Conservation (phyloP, 352 stramenopile species). For the Plasmopara viticola region DNA sequence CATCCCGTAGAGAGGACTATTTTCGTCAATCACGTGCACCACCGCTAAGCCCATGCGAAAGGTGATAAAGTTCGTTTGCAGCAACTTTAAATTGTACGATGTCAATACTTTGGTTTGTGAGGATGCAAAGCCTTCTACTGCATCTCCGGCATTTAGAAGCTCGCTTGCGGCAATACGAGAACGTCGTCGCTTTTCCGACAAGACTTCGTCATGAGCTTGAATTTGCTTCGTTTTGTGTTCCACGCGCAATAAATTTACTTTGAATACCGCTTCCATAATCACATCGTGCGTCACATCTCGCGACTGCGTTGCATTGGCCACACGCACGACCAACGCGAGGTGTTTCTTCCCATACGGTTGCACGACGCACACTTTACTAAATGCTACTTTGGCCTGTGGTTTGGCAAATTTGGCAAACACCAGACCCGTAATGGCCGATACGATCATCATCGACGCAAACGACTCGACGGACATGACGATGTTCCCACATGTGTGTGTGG, state of each 20-base stretch:
- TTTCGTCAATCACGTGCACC: slow-evolving; percentile 71
- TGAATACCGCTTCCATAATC: slow-evolving; percentile 79
- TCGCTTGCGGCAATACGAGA: slow-evolving; percentile 5
- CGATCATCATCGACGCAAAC: slow-evolving; percentile 77
- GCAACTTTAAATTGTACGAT: slow-evolving; percentile 71
- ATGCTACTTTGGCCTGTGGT: slow-evolving; percentile 67
- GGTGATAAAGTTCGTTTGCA: slow-evolving; percentile 83
- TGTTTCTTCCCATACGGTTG: slow-evolving; percentile 72
- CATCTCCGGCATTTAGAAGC: slow-evolving; percentile 10
- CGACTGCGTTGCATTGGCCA: slow-evolving; percentile 75
- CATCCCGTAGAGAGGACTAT: slow-evolving; percentile 59
- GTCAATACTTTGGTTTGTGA: slow-evolving; percentile 41
- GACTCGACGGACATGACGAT: slow-evolving; percentile 67
- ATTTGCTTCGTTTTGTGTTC: slow-evolving; percentile 46
- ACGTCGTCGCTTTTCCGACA: slow-evolving; percentile 8
- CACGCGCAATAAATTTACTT: slow-evolving; percentile 71
- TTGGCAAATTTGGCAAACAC: slow-evolving; percentile 83
- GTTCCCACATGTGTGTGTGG: slow-evolving; percentile 57
- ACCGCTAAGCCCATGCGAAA: slow-evolving; percentile 79
- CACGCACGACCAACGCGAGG: slow-evolving; percentile 66
- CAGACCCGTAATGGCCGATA: slow-evolving; percentile 72
- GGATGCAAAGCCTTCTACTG: slow-evolving; percentile 15
- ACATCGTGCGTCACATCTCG: slow-evolving; percentile 77
- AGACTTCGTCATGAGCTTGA: slow-evolving; percentile 25
- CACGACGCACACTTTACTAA: slow-evolving; percentile 72